Percentiles rank a stretch among this genome's conserved stretches.
Conservation (phyloP, 1,284 basidiomycete genomes). For the Termitomyces sp. region DNA sequence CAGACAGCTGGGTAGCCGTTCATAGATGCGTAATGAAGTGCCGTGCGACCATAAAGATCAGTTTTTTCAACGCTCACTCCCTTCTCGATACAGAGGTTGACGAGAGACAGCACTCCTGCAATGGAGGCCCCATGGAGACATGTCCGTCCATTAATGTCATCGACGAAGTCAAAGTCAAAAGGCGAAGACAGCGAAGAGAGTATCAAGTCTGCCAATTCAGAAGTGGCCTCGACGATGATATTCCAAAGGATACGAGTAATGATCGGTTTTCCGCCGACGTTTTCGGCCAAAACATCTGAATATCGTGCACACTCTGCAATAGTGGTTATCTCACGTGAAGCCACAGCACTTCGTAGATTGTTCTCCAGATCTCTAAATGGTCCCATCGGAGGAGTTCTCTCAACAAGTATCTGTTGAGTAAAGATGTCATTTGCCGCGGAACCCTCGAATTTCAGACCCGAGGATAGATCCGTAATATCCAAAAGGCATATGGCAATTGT, state of each 20-base stretch:
- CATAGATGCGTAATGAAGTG: slow-evolving; percentile 96
- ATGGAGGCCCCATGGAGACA: slow-evolving; percentile 95
- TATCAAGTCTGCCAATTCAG: slow-evolving; percentile 70
- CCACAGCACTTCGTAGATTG: slow-evolving; percentile 75
- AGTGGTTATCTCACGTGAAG: slow-evolving; percentile 51
- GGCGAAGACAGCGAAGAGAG: slow-evolving; percentile 59
- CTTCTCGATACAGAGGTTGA: slow-evolving; percentile 76
- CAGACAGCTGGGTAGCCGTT: slow-evolving; percentile 82
- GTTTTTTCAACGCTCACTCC: slow-evolving; percentile 63
- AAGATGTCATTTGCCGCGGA: slow-evolving; percentile 56
- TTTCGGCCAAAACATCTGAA: slow-evolving; percentile 61
- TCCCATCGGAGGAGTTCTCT: slow-evolving; percentile 54
- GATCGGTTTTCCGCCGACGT: slow-evolving; percentile 55
- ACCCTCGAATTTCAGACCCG: slow-evolving; percentile 70
- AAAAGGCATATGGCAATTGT: slow-evolving; percentile 91
- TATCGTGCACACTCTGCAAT: slow-evolving; percentile 70
- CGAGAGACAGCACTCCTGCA: slow-evolving; percentile 77
- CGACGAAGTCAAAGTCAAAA: slow-evolving; percentile 89
- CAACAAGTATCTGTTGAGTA: slow-evolving; percentile 66
- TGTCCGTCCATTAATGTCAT: slow-evolving; percentile 95
- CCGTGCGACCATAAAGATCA: slow-evolving; percentile 90
- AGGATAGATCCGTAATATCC: slow-evolving; percentile 83
- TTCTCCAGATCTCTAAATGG: slow-evolving; percentile 86
- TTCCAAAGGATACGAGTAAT: slow-evolving; percentile 90
- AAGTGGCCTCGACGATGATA: slow-evolving; percentile 77